Base-by-base conservation (phyloP, 129 eudicot species). In the Flaveria sonorensis region DNA sequence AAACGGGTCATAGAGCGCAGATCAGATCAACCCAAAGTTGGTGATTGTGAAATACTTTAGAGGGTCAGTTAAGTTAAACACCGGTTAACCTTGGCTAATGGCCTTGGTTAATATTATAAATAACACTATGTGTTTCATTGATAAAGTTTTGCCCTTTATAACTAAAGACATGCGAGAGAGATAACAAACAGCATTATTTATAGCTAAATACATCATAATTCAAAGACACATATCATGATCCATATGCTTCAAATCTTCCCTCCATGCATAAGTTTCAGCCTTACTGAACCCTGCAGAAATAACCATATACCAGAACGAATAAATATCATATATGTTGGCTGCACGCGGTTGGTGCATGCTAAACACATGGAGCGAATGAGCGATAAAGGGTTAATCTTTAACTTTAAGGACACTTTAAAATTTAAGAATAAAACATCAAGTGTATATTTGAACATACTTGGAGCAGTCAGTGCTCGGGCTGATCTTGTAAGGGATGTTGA, bases 401-500 rank as follows among this genome's bases (percentile, higher is more conserved):
- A 24, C 36, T 59, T 23, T 0, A 26, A 24, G 1, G 5, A 4
- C 4, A 24, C 39, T 4, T 26, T 14, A 59, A 59, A 60, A 10
- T 12, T 30, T 15, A 28, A 32, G 5, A 28, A 30, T 63, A 14
- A 30, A 63, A 63, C 20, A 14, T 6, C n/a, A 30, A 30, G 24
- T 13, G 32, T 7, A 21, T 8, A 47, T 64, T 28, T 48, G 21
- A 21, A 28, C 81, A 40, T 80, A 86, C 87, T 62, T 83, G 76
- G 40, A 13, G 85, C 90, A 86, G 62, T 86, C 87, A 2, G 83
- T 83, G 81, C 9, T 15, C 28, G 86, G 85, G 86, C 86, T 84
- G 56, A 87, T 81, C 62, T 71, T 62, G 82, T 75, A 74, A 10
- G 60, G 70, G 26, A 61, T 10, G 46, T 5, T 74, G 47, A 42